phyloP scores from a whole-genome alignment of 2,329 filamentous ascomycete genomes.

The Chaetomium sp. region DNA sequence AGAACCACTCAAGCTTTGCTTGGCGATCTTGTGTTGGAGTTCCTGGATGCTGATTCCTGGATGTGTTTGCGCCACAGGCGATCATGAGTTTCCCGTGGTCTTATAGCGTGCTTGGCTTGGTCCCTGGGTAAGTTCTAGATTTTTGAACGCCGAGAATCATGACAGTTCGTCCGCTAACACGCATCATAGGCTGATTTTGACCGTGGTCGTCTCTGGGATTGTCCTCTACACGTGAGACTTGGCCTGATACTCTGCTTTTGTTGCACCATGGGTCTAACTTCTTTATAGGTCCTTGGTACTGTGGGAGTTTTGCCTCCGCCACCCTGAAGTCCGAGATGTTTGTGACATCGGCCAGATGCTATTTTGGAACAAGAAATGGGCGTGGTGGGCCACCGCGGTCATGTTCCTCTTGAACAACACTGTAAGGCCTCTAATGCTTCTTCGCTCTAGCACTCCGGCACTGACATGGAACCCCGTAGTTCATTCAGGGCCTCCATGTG shows the following conservation, averaged over 20 bases:
- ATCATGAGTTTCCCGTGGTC: slow-evolving; percentile 98
- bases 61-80: slow-evolving; percentile 27
- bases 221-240: slow-evolving; percentile 8
- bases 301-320: slow-evolving; percentile 84
- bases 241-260: neutral
- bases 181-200: slow-evolving; percentile 2
- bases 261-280: neutral
- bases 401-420: slow-evolving; percentile 96
- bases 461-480: slow-evolving; percentile 30
- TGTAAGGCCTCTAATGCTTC: neutral
- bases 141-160: neutral
- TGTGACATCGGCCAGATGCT: slow-evolving; percentile 95
- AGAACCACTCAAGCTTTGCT: neutral
- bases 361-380: slow-evolving; percentile 76
- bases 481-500: slow-evolving; percentile 79
- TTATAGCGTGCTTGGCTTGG: slow-evolving; percentile 78
- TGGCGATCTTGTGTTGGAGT: neutral
- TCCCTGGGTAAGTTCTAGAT: slow-evolving; percentile 43
- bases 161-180: neutral
- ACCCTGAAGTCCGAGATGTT: slow-evolving; percentile 86
- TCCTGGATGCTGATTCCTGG: neutral
- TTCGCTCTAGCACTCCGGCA: neutral
- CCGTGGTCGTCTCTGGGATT: slow-evolving; percentile 10
- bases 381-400: slow-evolving; percentile 61
- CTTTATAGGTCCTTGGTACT: slow-evolving; percentile 30